Evolutionary conservation across 805 yeast species (phyloP).

Genomic region (Kurtzmaniella fragi): DNA sequence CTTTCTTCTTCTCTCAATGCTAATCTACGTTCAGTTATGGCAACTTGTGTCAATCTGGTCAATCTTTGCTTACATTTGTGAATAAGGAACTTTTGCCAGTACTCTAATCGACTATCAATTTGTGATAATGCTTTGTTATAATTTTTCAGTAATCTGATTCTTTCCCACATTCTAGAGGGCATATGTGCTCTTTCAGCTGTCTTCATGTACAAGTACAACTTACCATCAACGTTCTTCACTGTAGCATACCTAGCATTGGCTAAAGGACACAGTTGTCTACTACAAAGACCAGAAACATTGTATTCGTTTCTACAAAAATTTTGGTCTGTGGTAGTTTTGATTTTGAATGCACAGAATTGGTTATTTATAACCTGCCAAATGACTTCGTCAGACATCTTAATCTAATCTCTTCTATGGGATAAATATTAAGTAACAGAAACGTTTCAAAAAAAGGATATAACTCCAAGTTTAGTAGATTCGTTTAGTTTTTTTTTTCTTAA

Average conservation of each 20-base stretch:
- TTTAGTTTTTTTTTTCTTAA: too few relatives aligned
- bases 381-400: slow-evolving; percentile 63
- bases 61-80: slow-evolving; percentile 96
- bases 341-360: slow-evolving; percentile 91
- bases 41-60: slow-evolving; percentile 91
- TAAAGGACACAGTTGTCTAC: slow-evolving; percentile 90
- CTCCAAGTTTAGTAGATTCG: neutral
- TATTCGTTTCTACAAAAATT: slow-evolving; percentile 94
- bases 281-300: slow-evolving; percentile 91
- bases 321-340: slow-evolving; percentile 84
- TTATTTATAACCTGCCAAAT: slow-evolving; percentile 97
- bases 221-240: slow-evolving; percentile 74
- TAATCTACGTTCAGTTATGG: slow-evolving; percentile 88
- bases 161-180: slow-evolving; percentile 92
- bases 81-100: slow-evolving; percentile 89
- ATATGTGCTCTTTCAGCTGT: slow-evolving; percentile 97
- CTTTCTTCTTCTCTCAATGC: slow-evolving; percentile 90
- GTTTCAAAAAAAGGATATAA: neutral
- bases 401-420: neutral
- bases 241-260: slow-evolving; percentile 94
- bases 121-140: slow-evolving; percentile 84
- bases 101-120: slow-evolving; percentile 77
- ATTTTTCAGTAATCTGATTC: slow-evolving; percentile 84
- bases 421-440: neutral
- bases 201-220: slow-evolving; percentile 84